Evolutionary conservation across 2,329 filamentous ascomycete genomes (phyloP).

Genomic region (Exutisphaerella laricina): DNA sequence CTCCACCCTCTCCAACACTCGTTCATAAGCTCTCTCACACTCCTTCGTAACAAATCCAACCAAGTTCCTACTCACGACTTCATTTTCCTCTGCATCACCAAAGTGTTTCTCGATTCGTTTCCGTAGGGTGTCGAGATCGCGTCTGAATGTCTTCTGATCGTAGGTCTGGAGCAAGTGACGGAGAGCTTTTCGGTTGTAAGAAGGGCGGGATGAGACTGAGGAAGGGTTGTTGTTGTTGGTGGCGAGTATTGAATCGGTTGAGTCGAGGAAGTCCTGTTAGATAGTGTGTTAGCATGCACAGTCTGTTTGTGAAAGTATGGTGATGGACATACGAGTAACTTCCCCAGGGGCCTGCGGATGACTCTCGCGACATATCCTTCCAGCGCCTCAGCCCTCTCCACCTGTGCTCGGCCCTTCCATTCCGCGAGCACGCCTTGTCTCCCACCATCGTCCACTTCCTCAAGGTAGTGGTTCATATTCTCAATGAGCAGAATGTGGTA

Average conservation of each 20-base stretch:
- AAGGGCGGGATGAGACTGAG: constrained; percentile 71
- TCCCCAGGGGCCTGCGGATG: constrained; percentile 81
- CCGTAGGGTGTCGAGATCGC: constrained; percentile 70
- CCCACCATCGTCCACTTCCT: constrained; percentile 67
- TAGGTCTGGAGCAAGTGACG: constrained; percentile 74
- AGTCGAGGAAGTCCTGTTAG: constrained; percentile 73
- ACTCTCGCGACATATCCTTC: constrained; percentile 79
- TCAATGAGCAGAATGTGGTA: constrained; percentile 97
- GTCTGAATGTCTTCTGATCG: constrained; percentile 77
- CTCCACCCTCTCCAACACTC: constrained; percentile 47
- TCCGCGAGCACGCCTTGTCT: constrained; percentile 70
- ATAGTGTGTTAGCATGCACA: constrained; percentile 9
- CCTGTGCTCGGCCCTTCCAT: constrained; percentile 72
- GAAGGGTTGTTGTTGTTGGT: constrained; percentile 42
- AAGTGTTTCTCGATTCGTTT: constrained; percentile 98
- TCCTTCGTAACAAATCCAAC: constrained; percentile 56
- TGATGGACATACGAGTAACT: constrained; percentile 58
- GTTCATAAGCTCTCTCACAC: constrained; percentile 53
- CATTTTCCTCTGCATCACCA: constrained; percentile 71
- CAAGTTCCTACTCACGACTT: constrained; percentile 55
- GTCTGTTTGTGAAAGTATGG: not conserved
- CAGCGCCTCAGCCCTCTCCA: constrained; percentile 83
- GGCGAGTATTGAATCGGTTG: constrained; percentile 67
- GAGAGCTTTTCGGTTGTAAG: constrained; percentile 74
- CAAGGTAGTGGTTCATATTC: constrained; percentile 97